Evolutionary conservation across 179 eudicot genomes (phyloP).

Genomic region (Spinacia oleracea): DNA sequence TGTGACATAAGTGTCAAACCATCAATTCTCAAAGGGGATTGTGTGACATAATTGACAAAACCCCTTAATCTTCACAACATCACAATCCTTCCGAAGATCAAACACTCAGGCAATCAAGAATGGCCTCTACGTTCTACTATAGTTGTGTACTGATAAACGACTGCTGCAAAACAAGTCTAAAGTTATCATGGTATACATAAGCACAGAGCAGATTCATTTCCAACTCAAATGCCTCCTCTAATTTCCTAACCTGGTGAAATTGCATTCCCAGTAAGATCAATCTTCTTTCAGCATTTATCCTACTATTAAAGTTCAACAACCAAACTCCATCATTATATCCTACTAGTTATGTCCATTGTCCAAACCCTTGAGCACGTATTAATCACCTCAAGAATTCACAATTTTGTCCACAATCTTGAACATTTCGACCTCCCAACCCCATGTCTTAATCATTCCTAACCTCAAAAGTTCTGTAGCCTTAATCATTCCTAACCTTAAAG

Average conservation of each 20-base stretch:
- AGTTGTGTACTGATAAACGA: not conserved
- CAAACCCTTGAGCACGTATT: not conserved
- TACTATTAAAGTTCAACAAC: not conserved
- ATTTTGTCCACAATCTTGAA: not conserved
- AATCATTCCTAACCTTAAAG: too few relatives aligned
- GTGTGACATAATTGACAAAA: not conserved
- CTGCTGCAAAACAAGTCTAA: not conserved
- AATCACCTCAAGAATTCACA: not conserved
- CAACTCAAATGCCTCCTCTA: not conserved
- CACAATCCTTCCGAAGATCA: not conserved
- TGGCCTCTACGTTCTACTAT: not conserved
- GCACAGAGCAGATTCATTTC: not conserved
- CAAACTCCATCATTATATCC: not conserved
- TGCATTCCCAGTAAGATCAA: not conserved
- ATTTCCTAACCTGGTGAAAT: not conserved
- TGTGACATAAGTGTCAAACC: not conserved
- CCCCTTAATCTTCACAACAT: not conserved
- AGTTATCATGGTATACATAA: not conserved
- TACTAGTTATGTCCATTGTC: not conserved
- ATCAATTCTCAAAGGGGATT: not conserved
- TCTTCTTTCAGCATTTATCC: not conserved
- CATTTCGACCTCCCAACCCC: not conserved
- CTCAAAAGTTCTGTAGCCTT: too few relatives aligned
- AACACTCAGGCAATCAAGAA: not conserved
- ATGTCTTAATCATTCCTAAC: too few relatives aligned